These are phyloP conservation scores for Paspalum notatum DNA, from an alignment of 176 grass and related monocot genomes.

Conservation along the genomic window DNA sequence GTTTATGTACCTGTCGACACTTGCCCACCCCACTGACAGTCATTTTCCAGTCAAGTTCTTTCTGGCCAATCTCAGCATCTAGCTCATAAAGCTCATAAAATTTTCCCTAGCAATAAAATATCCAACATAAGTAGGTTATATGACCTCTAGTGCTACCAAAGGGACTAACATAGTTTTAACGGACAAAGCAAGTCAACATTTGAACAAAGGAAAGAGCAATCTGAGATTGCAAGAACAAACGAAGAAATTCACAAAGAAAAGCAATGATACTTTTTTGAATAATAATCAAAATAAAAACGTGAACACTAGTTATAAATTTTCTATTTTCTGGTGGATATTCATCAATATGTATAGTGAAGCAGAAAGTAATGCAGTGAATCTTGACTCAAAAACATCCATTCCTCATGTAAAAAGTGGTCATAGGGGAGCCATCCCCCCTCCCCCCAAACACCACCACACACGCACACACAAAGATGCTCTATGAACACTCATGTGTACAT, in stretches of 20 bases:
- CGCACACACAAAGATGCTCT: too few relatives aligned
- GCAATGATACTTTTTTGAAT: constrained; percentile 27
- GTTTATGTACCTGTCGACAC: constrained; percentile 79
- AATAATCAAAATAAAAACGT: constrained; percentile 26
- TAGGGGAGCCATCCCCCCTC: too few relatives aligned
- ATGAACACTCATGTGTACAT: too few relatives aligned
- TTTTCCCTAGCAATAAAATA: constrained; percentile 67
- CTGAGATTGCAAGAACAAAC: constrained; percentile 19
- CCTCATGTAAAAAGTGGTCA: background rate
- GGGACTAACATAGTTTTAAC: background rate
- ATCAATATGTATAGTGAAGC: constrained; percentile 29
- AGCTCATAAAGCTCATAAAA: constrained; percentile 98
- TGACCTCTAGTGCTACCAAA: constrained; percentile 18
- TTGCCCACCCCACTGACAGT: constrained; percentile 91
- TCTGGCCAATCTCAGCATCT: constrained; percentile 93
- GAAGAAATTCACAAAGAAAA: constrained; percentile 12
- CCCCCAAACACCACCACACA: too few relatives aligned
- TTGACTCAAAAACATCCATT: constrained; percentile 17
- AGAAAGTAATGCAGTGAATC: background rate
- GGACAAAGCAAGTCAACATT: background rate
- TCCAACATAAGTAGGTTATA: constrained; percentile 17
- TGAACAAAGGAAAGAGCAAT: background rate
- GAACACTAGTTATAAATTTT: constrained; percentile 9
- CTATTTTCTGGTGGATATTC: constrained; percentile 12
- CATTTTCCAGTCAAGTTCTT: constrained; percentile 99